Percentiles rank a stretch among this genome's conserved stretches.
Evolutionary conservation across 345 rosid genomes (phyloP).

Genomic region (Populus nigra): DNA sequence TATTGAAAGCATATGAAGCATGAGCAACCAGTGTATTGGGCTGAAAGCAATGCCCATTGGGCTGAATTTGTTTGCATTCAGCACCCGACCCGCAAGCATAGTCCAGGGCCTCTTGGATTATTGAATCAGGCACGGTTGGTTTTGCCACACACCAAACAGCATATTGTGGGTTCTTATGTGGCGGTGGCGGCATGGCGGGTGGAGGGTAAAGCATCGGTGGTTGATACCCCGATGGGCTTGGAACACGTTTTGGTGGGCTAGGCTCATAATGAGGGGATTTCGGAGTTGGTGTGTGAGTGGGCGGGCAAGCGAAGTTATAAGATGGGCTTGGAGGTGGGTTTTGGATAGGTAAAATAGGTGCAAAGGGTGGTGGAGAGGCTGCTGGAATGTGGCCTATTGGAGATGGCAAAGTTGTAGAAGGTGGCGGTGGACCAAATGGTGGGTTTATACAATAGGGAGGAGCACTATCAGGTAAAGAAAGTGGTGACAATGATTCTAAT

Average conservation of each 20-base stretch:
- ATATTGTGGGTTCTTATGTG: slow-evolving; percentile 11
- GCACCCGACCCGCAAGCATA: slow-evolving; percentile 54
- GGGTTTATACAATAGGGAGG: slow-evolving; percentile 20
- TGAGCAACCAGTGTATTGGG: slow-evolving; percentile 43
- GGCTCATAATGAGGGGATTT: neutral
- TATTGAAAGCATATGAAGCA: slow-evolving; percentile 51
- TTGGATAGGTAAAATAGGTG: neutral
- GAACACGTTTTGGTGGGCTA: slow-evolving; percentile 20
- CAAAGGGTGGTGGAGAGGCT: slow-evolving; percentile 14
- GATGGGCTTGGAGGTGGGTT: slow-evolving; percentile 15
- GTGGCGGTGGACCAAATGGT: slow-evolving; percentile 11
- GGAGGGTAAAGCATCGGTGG: slow-evolving; percentile 7
- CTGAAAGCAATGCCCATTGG: slow-evolving; percentile 34
- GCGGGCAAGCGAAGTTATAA: too few species aligned
- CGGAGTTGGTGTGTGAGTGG: neutral
- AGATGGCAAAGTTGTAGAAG: too few species aligned
- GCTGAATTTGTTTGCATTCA: slow-evolving; percentile 40
- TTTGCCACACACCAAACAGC: slow-evolving; percentile 48
- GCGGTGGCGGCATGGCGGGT: slow-evolving; percentile 20
- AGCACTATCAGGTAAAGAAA: slow-evolving; percentile 4
- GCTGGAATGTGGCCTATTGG: neutral
- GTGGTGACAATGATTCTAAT: slow-evolving; percentile 22
- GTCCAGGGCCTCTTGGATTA: slow-evolving; percentile 42
- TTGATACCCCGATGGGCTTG: slow-evolving; percentile 11
- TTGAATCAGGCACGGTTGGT: slow-evolving; percentile 35